Conservation (phyloP, 2,329 filamentous ascomycete species). For the Claviceps sp. region DNA sequence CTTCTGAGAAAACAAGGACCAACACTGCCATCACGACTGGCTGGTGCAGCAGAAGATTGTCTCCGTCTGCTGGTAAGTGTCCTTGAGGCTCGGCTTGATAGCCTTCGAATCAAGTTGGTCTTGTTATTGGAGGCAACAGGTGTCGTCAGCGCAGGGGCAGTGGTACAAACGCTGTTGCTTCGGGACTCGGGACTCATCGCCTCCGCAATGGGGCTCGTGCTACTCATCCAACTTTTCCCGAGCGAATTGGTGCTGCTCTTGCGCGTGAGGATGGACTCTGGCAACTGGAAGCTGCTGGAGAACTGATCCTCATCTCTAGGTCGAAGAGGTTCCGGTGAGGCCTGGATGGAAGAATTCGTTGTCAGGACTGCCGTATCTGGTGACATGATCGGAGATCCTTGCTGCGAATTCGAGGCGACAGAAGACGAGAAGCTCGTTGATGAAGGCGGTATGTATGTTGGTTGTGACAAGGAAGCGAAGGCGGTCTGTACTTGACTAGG, state of each 20-base stretch:
- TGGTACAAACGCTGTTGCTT: constrained; percentile 8
- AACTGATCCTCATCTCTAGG: constrained; percentile 41
- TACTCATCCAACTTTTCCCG: constrained; percentile 42
- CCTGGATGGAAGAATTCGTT: constrained; percentile 50
- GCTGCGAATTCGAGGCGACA: constrained; percentile 39
- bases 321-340: constrained; percentile 50
- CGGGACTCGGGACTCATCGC: constrained; percentile 13
- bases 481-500: constrained; percentile 36
- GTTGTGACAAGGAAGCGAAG: constrained; percentile 16
- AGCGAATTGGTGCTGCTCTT: constrained; percentile 50
- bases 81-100: constrained; percentile 69
- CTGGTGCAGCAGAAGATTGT: constrained; percentile 62
- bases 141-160: neutral
- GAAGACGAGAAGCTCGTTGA: constrained; percentile 41
- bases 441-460: constrained; percentile 28
- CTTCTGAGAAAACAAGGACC: constrained; percentile 79
- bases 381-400: constrained; percentile 44
- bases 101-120: constrained; percentile 57
- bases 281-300: constrained; percentile 49
- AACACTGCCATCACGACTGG: constrained; percentile 73
- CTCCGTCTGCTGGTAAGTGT: constrained; percentile 53
- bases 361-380: constrained; percentile 39
- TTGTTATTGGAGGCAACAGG: constrained; percentile 14
- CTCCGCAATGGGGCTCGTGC: constrained; percentile 43
- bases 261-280: constrained; percentile 53